Conservation (phyloP, 2,329 filamentous ascomycete species). For the Neonectria faginata region DNA sequence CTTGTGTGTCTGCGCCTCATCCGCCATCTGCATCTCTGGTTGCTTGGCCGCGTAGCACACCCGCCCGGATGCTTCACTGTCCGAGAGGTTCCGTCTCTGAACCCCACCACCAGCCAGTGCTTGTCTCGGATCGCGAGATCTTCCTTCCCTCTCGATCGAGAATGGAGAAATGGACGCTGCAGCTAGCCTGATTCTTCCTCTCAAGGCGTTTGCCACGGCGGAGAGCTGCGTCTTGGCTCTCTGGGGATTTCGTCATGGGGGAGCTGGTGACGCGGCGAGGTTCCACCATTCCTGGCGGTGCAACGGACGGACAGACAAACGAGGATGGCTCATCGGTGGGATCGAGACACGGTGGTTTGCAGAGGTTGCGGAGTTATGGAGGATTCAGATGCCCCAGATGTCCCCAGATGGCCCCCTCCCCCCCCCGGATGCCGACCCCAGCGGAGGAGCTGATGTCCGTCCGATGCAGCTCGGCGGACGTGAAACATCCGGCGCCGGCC, state of each 20-base stretch:
- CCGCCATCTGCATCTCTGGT: background rate
- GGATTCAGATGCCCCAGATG: background rate
- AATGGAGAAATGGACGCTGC: slow-evolving; percentile 27
- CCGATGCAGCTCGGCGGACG: background rate
- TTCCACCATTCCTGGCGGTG: slow-evolving; percentile 32
- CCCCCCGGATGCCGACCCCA: too few species aligned
- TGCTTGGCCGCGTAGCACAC: slow-evolving; percentile 1
- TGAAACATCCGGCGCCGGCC: slow-evolving; percentile 6
- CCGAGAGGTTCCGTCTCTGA: background rate
- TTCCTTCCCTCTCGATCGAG: background rate
- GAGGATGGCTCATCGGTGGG: slow-evolving; percentile 1
- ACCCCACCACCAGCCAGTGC: background rate
- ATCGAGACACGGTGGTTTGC: background rate
- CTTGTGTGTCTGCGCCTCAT: slow-evolving; percentile 7
- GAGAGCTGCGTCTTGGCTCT: slow-evolving; percentile 5
- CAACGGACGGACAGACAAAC: background rate
- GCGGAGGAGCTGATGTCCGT: too few species aligned
- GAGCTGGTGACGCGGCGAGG: slow-evolving; percentile 37
- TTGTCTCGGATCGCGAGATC: background rate
- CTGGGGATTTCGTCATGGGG: slow-evolving; percentile 15
- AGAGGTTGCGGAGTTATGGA: too few species aligned
- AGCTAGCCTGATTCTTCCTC: slow-evolving; percentile 32
- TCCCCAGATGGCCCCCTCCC: background rate
- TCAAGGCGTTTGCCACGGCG: slow-evolving; percentile 12
- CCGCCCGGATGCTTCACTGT: background rate